These are phyloP conservation scores for Musa acuminata DNA, from an alignment of 176 grass and related monocot species.

Conservation along the genomic window DNA sequence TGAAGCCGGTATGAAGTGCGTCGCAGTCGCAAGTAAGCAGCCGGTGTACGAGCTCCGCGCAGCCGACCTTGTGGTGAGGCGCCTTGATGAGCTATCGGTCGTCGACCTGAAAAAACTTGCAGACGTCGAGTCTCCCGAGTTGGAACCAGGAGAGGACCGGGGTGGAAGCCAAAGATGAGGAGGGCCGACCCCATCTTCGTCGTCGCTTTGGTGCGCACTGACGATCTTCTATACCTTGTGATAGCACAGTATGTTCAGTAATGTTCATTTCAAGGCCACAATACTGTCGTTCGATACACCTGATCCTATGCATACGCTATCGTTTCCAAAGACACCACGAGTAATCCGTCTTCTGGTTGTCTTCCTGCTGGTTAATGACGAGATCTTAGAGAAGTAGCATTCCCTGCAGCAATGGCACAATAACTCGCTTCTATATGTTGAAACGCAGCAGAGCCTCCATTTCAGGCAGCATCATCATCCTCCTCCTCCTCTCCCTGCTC, in stretches of 20 bases:
- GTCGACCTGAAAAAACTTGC: constrained; percentile 84
- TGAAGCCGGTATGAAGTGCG: constrained; percentile 82
- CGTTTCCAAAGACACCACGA: too few relatives aligned
- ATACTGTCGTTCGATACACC: too few relatives aligned
- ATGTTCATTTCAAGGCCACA: too few relatives aligned
- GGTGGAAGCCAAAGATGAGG: constrained; percentile 40
- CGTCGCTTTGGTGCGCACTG: constrained; percentile 34
- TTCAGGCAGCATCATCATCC: constrained; percentile 37
- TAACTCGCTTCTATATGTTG: constrained; percentile 18
- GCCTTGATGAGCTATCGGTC: constrained; percentile 53
- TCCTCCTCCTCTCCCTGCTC: constrained; percentile 33
- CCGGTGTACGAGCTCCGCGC: constrained; percentile 70
- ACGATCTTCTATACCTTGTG: constrained; percentile 19
- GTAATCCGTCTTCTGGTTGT: too few relatives aligned
- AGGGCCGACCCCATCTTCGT: neutral
- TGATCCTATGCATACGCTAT: too few relatives aligned
- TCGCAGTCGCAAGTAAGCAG: constrained; percentile 67
- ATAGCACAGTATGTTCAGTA: too few relatives aligned
- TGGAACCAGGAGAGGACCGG: constrained; percentile 51
- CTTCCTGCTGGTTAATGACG: too few relatives aligned
- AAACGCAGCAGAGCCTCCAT: constrained; percentile 58
- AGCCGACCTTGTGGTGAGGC: constrained; percentile 72
- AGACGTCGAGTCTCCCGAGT: constrained; percentile 66
- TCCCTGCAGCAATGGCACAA: too few relatives aligned
- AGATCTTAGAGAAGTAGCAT: too few relatives aligned